Evolutionary conservation across 2,329 filamentous ascomycete genomes (phyloP).

Genomic region (Clonostachys rosea): DNA sequence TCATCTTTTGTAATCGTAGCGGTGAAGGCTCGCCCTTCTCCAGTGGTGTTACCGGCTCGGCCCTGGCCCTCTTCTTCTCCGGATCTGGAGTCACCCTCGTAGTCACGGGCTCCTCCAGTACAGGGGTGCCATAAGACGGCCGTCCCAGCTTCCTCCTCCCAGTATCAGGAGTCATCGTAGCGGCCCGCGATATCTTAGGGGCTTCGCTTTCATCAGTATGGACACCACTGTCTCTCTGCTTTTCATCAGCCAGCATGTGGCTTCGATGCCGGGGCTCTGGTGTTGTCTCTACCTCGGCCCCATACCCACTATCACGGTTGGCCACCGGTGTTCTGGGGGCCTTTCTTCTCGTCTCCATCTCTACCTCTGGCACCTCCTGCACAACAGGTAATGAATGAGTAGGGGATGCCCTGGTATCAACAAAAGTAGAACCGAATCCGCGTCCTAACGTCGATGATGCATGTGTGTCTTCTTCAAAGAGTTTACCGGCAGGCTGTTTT

Average conservation of each 20-base stretch:
- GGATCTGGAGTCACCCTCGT: slow-evolving; percentile 35
- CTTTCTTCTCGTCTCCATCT: slow-evolving; percentile 18
- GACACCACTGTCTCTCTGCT: slow-evolving; percentile 50
- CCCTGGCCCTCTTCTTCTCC: slow-evolving; percentile 24
- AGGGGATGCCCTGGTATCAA: slow-evolving; percentile 29
- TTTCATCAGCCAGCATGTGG: slow-evolving; percentile 10
- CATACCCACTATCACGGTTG: slow-evolving; percentile 26
- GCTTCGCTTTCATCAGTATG: slow-evolving; percentile 46
- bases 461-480: slow-evolving; percentile 21
- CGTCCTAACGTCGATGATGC: slow-evolving; percentile 8
- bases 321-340: not conserved
- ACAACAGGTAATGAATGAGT: slow-evolving; percentile 45
- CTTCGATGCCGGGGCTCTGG: slow-evolving; percentile 28
- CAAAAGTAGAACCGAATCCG: slow-evolving; percentile 16
- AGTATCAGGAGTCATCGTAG: slow-evolving; percentile 17
- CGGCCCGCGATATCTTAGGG: slow-evolving; percentile 9
- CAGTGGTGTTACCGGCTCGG: not conserved
- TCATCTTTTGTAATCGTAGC: not conserved
- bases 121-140: slow-evolving; percentile 28
- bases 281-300: slow-evolving; percentile 30
- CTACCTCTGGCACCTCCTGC: slow-evolving; percentile 42
- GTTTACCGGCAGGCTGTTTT: slow-evolving; percentile 17
- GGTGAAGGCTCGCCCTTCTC: not conserved
- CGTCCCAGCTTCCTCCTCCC: slow-evolving; percentile 17
- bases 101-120: slow-evolving; percentile 30